A percentile compares a stretch with the other conserved stretches of the same genome.
These are phyloP conservation scores for Ziziphus jujuba DNA, from an alignment of 306 rosid species.

Conservation along the genomic window DNA sequence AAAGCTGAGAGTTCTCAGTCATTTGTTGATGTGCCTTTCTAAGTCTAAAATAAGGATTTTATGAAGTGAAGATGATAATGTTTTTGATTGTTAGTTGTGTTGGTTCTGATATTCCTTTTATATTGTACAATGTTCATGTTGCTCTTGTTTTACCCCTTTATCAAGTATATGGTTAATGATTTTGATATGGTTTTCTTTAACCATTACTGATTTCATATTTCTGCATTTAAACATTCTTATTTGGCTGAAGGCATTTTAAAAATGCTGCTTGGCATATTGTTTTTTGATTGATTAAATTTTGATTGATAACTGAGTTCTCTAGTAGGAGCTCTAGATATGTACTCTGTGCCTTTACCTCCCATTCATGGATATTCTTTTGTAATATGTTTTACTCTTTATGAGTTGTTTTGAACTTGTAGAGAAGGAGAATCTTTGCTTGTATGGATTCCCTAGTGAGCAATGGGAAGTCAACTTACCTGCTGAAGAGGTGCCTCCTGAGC, in stretches of 20 bases:
- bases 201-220: neutral
- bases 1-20: neutral
- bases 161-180: neutral
- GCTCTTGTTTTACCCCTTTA: neutral
- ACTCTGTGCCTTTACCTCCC: slow-evolving; percentile 7
- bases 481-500: slow-evolving; percentile 95
- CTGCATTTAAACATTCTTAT: neutral
- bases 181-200: neutral
- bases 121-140: neutral
- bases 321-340: neutral
- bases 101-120: too few species aligned
- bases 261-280: neutral
- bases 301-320: neutral
- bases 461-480: slow-evolving; percentile 99
- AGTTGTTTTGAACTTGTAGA: slow-evolving; percentile 48
- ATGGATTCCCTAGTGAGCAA: slow-evolving; percentile 81
- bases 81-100: neutral
- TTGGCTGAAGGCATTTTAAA: neutral
- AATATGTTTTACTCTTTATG: slow-evolving; percentile 21
- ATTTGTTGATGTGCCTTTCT: neutral
- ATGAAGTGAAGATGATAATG: neutral
- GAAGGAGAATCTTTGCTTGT: slow-evolving; percentile 90
- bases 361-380: slow-evolving; percentile 5
- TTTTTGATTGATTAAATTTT: neutral
- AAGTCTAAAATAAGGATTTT: neutral